Evolutionary conservation across 2,329 filamentous ascomycete species (phyloP), one percentile per base, ranked within the genome.

Genomic region (Botrytis tulipae): DNA sequence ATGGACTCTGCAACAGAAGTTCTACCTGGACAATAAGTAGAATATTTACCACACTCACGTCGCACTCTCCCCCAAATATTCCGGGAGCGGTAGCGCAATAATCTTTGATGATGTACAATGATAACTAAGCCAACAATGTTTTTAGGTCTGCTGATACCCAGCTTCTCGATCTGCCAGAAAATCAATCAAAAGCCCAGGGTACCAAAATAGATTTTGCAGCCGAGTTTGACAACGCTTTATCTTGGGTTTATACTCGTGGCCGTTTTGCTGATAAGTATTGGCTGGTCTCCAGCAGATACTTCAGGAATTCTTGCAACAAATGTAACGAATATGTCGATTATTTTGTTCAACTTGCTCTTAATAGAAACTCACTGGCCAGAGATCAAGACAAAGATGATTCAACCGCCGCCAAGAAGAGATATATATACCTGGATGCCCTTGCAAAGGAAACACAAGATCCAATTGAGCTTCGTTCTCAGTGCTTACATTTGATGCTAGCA

Each of bases 21-120:
- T 76, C 80, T 90, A 2, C 88, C 89, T 71, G 87, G 88, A 29
- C 82, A 87, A 74, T 84, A 82, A 44, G 88, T 89, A 3, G 83
- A 76, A 42, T 29, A 1, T 40, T 35, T n/a, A 25, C 7, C 59
- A 37, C 20, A 25, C 4, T 32, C 8, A 5, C 29, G 46, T 51
- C 4, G 40, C 42, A 32, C 18, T 20, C 20, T 16, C 22, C 29
- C 14, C 22, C 4, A 16, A 40, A 29, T 59, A 9, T 18, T 37
- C n/a, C 67, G 35, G 22, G 6, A 8, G 12, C 12, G 32, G 29
- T 25, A n/a, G n/a, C 35, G 4, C 40, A 29, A 57, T 25, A 25
- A 40, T 25, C 16, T 22, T 32, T 25, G 9, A 57, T 57, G 14
- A 16, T 10, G 35, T 10, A 51, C 14, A 42, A 29, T 57, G 18